Percentiles rank a stretch among this genome's conserved stretches.
These are phyloP conservation scores for Eucalyptus albens DNA, from an alignment of 345 rosid genomes.

Conservation along the genomic window DNA sequence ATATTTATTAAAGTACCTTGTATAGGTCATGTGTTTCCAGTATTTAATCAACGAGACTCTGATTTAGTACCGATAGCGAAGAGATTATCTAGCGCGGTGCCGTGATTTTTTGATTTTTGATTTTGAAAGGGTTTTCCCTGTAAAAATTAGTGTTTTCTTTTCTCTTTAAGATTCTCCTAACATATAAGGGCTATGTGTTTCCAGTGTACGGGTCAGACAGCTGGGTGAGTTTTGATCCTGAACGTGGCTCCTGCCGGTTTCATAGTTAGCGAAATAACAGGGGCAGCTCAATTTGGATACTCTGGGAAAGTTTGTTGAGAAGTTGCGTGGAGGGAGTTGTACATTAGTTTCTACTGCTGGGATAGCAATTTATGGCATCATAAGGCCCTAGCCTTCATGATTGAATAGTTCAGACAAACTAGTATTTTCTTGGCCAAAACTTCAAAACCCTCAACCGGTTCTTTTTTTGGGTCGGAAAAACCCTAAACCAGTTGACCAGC, in stretches of 20 bases:
- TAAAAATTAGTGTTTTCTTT: background rate
- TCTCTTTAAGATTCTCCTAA: background rate
- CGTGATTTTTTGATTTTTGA: background rate
- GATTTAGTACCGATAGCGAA: too few relatives aligned
- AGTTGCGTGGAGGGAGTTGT: background rate
- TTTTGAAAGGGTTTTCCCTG: background rate
- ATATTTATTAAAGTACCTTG: background rate
- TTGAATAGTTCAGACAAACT: background rate
- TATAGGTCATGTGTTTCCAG: too few relatives aligned
- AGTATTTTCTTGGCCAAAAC: background rate
- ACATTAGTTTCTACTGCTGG: background rate
- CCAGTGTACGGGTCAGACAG: background rate
- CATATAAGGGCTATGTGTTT: background rate
- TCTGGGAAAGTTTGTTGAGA: background rate
- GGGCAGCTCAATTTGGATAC: background rate
- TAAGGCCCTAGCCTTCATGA: background rate
- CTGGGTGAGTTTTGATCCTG: background rate
- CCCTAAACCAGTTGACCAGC: background rate
- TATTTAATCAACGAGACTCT: too few relatives aligned
- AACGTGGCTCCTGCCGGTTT: background rate
- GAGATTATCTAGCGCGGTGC: accelerated
- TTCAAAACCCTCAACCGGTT: background rate
- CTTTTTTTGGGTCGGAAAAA: too few relatives aligned
- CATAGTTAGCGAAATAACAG: background rate
- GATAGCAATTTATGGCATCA: background rate